phyloP scores from a whole-genome alignment of 1,139 yeast genomes.

The Hemisphaericaspora xylofermentans region DNA sequence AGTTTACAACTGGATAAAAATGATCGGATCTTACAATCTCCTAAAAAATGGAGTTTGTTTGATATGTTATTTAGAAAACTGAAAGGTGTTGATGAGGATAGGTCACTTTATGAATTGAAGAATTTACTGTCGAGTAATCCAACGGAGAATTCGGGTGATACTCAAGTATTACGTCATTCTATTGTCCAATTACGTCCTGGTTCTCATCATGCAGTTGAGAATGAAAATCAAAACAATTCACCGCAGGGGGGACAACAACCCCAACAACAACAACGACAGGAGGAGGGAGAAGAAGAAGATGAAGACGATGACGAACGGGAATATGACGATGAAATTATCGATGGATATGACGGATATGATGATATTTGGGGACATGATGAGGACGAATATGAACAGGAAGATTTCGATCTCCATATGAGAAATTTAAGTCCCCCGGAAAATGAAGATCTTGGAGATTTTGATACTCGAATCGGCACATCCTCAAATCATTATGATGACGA shows the following conservation, averaged over 20 bases:
- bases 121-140: neutral
- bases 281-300: neutral
- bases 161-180: neutral
- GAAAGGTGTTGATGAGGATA: neutral
- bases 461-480: neutral
- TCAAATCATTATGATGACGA: neutral
- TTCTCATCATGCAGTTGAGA: too few species aligned
- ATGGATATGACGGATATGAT: too few species aligned
- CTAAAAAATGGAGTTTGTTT: neutral
- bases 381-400: constrained; percentile 7
- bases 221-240: too few species aligned
- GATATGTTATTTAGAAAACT: neutral
- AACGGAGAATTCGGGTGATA: neutral
- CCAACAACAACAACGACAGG: neutral
- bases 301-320: constrained; percentile 8
- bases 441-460: constrained; percentile 1
- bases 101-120: constrained; percentile 1
- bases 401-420: neutral
- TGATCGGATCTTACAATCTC: constrained; percentile 1
- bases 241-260: too few species aligned
- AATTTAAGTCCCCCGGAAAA: neutral
- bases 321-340: constrained; percentile 29
- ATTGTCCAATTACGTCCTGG: neutral
- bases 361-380: constrained; percentile 27
- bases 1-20: constrained; percentile 9